Conservation (phyloP, 2,329 filamentous ascomycete genomes). For the Trichoderma sp. region DNA sequence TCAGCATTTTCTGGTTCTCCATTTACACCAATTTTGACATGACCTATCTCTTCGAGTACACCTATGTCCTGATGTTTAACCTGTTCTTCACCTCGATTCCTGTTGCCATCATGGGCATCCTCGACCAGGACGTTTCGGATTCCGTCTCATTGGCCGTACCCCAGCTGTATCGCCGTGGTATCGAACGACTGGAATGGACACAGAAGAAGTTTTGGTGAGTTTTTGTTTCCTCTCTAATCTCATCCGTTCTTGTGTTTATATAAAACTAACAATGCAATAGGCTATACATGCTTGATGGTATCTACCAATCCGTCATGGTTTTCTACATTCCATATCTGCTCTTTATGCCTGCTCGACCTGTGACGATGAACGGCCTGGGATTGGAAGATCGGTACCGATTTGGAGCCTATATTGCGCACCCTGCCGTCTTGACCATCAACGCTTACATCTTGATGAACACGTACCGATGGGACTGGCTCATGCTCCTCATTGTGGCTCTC, state of each 20-base stretch:
- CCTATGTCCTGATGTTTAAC: conserved; percentile 96
- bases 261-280: conserved; percentile 40
- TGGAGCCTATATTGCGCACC: conserved; percentile 81
- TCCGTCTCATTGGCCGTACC: conserved; percentile 91
- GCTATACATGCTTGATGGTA: conserved; percentile 90
- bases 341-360: conserved; percentile 66
- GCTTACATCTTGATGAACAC: conserved; percentile 93
- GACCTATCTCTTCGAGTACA: conserved; percentile 96
- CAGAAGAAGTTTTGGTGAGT: conserved; percentile 92
- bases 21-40: conserved; percentile 95
- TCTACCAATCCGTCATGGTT: conserved; percentile 90
- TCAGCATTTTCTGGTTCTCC: conserved; percentile 95
- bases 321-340: conserved; percentile 91
- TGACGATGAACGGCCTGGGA: conserved; percentile 69
- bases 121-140: conserved; percentile 96
- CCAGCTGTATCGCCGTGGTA: conserved; percentile 91
- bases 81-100: conserved; percentile 93
- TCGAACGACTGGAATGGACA: conserved; percentile 95
- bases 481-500: conserved; percentile 74
- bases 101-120: conserved; percentile 90
- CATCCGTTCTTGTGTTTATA: neutral
- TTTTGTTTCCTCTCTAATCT: neutral
- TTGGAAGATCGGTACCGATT: conserved; percentile 79
- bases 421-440: conserved; percentile 85
- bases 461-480: conserved; percentile 98